A percentile compares a stretch with the other conserved stretches of the same genome.
phyloP scores from a whole-genome alignment of 2,329 filamentous ascomycete species.

The Hypoxylon rubiginosum region DNA sequence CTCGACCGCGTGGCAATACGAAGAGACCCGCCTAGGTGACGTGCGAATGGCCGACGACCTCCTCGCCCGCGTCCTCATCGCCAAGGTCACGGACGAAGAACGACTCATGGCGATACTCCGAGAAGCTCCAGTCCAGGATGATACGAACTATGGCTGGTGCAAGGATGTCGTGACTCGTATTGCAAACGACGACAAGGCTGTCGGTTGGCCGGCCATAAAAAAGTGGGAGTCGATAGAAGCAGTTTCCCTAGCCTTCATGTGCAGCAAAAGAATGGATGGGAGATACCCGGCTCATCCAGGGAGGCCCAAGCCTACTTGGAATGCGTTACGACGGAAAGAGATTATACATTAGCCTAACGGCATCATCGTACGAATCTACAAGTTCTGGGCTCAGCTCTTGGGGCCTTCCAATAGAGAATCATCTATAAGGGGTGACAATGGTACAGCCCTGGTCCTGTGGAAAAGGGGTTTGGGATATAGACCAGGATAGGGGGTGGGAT shows the following conservation, averaged over 20 bases:
- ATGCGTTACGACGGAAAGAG: constrained; percentile 48
- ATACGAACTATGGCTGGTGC: constrained; percentile 57
- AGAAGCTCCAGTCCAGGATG: constrained; percentile 50
- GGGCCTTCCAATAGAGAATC: too few relatives aligned
- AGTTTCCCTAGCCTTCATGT: constrained; percentile 53
- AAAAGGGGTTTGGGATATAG: too few relatives aligned
- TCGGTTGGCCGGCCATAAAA: constrained; percentile 53
- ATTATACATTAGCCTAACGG: constrained; percentile 30
- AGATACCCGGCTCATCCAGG: constrained; percentile 38
- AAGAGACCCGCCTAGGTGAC: constrained; percentile 30
- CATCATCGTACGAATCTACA: too few relatives aligned
- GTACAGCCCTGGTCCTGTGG: too few relatives aligned
- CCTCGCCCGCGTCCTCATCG: constrained; percentile 56
- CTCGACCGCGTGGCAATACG: constrained; percentile 39
- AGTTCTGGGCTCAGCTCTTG: too few relatives aligned
- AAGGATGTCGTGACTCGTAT: constrained; percentile 53
- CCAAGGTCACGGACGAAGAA: constrained; percentile 55
- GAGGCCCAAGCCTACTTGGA: constrained; percentile 50
- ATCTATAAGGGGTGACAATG: too few relatives aligned
- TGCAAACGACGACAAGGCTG: constrained; percentile 52
- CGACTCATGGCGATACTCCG: constrained; percentile 53
- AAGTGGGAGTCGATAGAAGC: constrained; percentile 56
- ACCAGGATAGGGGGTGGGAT: too few relatives aligned
- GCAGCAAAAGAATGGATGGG: constrained; percentile 48
- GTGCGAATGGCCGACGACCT: constrained; percentile 47